Evolutionary conservation across 352 stramenopile genomes (phyloP).

Genomic region (Globisporangium splendens): DNA sequence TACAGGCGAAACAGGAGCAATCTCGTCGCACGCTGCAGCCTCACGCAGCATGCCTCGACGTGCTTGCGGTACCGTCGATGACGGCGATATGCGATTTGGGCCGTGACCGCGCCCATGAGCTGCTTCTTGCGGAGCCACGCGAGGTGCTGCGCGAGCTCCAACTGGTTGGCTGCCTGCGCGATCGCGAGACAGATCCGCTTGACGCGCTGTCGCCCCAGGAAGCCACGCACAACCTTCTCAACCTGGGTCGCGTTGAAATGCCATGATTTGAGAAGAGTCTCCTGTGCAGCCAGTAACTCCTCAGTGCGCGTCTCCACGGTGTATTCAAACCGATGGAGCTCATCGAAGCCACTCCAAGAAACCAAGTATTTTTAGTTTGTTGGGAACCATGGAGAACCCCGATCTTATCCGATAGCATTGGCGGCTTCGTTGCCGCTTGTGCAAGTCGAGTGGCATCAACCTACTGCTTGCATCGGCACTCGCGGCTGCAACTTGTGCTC

Average conservation of each 20-base stretch:
- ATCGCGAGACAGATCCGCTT: constrained; percentile 22
- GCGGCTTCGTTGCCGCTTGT: no score
- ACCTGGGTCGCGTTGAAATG: constrained; percentile 30
- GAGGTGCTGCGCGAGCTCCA: constrained; percentile 6
- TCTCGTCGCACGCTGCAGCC: constrained; percentile 25
- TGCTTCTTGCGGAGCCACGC: constrained; percentile 17
- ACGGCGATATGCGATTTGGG: constrained; percentile 34
- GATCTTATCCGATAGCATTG: no score
- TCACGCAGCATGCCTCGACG: constrained; percentile 20
- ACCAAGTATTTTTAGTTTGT: no score
- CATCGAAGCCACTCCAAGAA: constrained; percentile 1
- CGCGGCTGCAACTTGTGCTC: no score
- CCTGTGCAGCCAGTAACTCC: constrained; percentile 31
- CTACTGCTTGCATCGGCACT: not conserved
- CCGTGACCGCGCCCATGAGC: constrained; percentile 21
- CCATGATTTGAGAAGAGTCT: constrained; percentile 37
- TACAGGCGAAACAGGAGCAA: constrained; percentile 36
- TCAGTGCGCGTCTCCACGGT: constrained; percentile 32
- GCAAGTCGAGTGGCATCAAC: not conserved
- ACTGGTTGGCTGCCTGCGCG: constrained; percentile 22
- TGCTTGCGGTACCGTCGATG: constrained; percentile 19
- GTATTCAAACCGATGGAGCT: constrained; percentile 40
- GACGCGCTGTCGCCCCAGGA: constrained; percentile 30
- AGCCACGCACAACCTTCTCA: constrained; percentile 33
- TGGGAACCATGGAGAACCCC: no score